These are phyloP conservation scores for Aureobasidium mangrovei DNA, from an alignment of 2,329 filamentous ascomycete genomes.

Conservation along the genomic window DNA sequence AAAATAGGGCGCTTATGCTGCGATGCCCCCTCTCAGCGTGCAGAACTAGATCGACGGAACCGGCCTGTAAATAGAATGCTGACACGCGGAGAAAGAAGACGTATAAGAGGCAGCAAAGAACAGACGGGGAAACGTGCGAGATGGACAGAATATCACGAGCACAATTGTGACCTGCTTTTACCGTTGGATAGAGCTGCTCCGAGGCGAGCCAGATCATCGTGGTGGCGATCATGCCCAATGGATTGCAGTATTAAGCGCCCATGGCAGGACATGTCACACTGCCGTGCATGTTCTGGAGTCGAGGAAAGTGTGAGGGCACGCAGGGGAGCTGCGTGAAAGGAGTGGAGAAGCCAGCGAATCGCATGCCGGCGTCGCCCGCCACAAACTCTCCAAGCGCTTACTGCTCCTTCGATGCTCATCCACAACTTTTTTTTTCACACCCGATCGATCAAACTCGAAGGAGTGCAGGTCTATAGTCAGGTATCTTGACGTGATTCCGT, in stretches of 20 bases:
- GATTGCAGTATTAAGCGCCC: not conserved
- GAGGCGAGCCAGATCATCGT: not conserved
- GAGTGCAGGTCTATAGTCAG: not conserved
- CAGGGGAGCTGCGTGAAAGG: not conserved
- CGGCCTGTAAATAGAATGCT: slow-evolving; percentile 1
- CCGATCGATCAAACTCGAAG: not conserved
- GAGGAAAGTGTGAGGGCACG: not conserved
- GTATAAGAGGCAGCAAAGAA: not conserved
- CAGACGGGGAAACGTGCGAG: not conserved
- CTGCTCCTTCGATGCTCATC: not conserved
- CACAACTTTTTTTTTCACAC: not conserved
- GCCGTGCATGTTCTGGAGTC: not conserved
- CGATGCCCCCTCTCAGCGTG: not conserved
- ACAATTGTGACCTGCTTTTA: not conserved
- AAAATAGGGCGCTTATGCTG: slow-evolving; percentile 5
- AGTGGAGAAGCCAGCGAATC: slow-evolving; percentile 5
- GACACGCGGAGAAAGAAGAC: not conserved
- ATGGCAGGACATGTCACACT: slow-evolving; percentile 6
- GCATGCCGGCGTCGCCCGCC: not conserved
- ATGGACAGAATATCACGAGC: not conserved
- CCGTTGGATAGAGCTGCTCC: not conserved
- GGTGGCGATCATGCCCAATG: not conserved
- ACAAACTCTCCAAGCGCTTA: slow-evolving; percentile 6
- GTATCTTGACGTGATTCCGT: too few species aligned
- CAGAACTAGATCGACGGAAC: not conserved